Percentiles rank a stretch among this genome's conserved stretches.
phyloP scores from a whole-genome alignment of 805 yeast genomes.

The Pichia nakasei region DNA sequence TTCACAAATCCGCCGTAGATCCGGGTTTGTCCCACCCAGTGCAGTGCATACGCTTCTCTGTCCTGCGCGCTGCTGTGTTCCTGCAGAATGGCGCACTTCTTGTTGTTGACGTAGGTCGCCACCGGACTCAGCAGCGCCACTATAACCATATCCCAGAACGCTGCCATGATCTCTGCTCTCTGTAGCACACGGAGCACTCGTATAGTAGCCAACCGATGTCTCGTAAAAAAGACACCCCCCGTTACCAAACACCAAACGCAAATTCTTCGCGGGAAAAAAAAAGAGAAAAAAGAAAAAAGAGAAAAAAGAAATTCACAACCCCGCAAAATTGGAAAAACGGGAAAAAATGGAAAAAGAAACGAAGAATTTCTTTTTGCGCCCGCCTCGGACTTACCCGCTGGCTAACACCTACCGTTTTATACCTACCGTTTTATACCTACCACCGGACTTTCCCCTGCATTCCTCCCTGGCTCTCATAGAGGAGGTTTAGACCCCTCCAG shows the following conservation, averaged over 20 bases:
- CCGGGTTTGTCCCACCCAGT: constrained; percentile 12
- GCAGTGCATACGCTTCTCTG: constrained; percentile 9
- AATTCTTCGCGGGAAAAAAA: no score
- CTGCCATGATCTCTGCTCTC: constrained; percentile 5
- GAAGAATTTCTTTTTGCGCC: no score
- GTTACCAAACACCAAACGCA: no score
- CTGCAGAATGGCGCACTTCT: constrained; percentile 11
- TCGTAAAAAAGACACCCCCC: no score
- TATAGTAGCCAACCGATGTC: no score
- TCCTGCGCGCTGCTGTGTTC: constrained; percentile 9
- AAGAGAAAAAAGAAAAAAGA: background rate
- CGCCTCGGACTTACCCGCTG: background rate
- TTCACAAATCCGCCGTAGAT: constrained; percentile 12
- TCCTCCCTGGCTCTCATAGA: constrained; percentile 25
- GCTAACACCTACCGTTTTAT: background rate
- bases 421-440: background rate
- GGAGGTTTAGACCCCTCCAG: constrained; percentile 25
- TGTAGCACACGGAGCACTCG: no score
- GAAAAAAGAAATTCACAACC: background rate
- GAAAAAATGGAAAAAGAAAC: no score
- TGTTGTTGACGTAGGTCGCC: constrained; percentile 11
- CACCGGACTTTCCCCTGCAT: constrained; percentile 5
- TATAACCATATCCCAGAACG: constrained; percentile 12
- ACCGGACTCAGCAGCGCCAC: constrained; percentile 12
- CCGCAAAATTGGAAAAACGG: background rate